Percentiles rank a stretch among this genome's conserved stretches.
Conservation (phyloP, 768 basidiomycete genomes). For the Candolleomyces eurysporus region DNA sequence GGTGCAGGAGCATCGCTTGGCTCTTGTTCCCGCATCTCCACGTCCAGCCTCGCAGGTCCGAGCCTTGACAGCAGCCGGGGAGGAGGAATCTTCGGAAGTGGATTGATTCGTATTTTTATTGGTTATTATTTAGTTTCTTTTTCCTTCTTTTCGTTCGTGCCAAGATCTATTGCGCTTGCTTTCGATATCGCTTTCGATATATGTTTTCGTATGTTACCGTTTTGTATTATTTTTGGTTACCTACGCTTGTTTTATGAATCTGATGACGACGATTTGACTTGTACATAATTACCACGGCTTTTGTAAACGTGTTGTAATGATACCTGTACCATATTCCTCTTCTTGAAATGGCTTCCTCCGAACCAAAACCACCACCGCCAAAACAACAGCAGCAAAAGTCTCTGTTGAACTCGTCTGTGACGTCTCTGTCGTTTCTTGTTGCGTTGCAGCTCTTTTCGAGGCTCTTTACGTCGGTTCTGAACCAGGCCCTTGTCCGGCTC, state of each 20-base stretch:
- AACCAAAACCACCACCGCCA: neutral
- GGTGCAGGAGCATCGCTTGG: slow-evolving; percentile 21
- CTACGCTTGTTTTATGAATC: neutral
- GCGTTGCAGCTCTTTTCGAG: slow-evolving; percentile 85
- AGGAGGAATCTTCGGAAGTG: slow-evolving; percentile 5
- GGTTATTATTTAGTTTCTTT: slow-evolving; percentile 4
- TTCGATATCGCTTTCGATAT: neutral
- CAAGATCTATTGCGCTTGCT: neutral
- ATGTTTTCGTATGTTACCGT: neutral
- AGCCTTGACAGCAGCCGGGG: slow-evolving; percentile 6
- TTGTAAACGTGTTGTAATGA: neutral
- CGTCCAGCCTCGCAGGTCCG: neutral
- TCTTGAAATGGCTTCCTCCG: neutral
- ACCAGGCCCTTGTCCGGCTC: slow-evolving; percentile 82
- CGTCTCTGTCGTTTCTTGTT: slow-evolving; percentile 66
- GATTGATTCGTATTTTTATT: slow-evolving; percentile 6
- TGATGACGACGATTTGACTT: neutral
- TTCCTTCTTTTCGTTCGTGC: neutral
- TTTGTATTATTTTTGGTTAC: neutral
- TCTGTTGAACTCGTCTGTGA: slow-evolving; percentile 33
- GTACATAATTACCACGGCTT: neutral
- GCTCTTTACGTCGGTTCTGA: slow-evolving; percentile 81
- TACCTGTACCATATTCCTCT: neutral
- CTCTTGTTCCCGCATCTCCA: slow-evolving; percentile 4
- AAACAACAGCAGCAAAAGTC: slow-evolving; percentile 11